Evolutionary conservation across 805 yeast genomes (phyloP), one percentile per base, ranked within the genome.

Genomic region (Nakazawaea populi): DNA sequence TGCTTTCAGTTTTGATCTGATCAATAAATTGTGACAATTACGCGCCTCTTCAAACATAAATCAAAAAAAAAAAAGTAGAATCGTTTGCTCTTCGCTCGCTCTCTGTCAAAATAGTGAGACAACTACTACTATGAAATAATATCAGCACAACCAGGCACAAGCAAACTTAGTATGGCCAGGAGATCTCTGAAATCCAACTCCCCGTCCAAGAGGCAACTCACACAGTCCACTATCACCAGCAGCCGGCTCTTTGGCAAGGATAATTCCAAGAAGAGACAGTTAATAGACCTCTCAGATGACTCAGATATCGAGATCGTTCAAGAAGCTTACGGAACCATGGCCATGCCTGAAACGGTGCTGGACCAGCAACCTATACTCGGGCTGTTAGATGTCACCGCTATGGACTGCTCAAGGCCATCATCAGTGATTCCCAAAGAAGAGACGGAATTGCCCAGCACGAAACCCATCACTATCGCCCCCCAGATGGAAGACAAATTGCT

Each of bases 261-360:
- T 9, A 12, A 6, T 9, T 28, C 36, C 9, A 34, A 46, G 14
- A 29, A 44, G 30, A 31, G 37, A 11, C 42, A 42, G 10, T 14
- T 42, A 8, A 41, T 31, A 4, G 52, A 44, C 9, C 28, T 44
- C 4, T 30, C 39, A 11, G 52, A 49, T 11, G 52, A 49, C 32
- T 43, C 47, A 18, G 52, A 49, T 24, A 12, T 43, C 7, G 52
- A 49, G 35, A 39, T 49, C 24, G 31, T 48, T 9, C 31, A 37
- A 27, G 51, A 48, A 36, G 40, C 27, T 6, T 30, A 30, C 18
- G 42, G 5, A n/a, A 35, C 24, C 3, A 18, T 18, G 24, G 2
- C 24, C 24, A 18, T 18, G 24, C 24, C 24, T 18, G 24, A 18
- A 18, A 18, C 24, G 24, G 24, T 18, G 24, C 2, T 18, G 24